phyloP scores from a whole-genome alignment of 352 stramenopile species.

The Phytophthora kernoviae region DNA sequence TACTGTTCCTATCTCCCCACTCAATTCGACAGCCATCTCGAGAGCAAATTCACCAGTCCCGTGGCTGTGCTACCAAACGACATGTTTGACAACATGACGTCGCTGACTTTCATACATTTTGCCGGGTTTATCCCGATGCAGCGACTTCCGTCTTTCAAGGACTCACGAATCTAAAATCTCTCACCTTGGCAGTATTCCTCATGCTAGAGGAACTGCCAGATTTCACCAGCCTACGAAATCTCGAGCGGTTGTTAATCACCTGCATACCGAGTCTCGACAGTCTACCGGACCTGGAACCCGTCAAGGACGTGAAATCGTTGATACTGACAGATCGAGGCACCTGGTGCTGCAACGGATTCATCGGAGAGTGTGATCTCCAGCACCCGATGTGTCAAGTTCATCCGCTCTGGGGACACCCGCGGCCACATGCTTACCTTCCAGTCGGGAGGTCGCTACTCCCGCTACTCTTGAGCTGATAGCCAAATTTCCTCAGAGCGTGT shows the following conservation, averaged over 20 bases:
- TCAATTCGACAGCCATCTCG: slow-evolving; percentile 16
- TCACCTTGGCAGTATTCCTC: slow-evolving; percentile 28
- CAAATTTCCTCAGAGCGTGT: slow-evolving; percentile 27
- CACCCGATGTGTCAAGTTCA: slow-evolving; percentile 26
- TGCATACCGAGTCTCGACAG: slow-evolving; percentile 8
- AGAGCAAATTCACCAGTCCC: slow-evolving; percentile 24
- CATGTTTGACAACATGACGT: slow-evolving; percentile 41
- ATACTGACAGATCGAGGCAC: slow-evolving; percentile 15
- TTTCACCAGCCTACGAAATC: slow-evolving; percentile 18
- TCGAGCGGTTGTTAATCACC: slow-evolving; percentile 33
- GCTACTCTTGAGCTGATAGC: slow-evolving; percentile 24
- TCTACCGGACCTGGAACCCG: slow-evolving; percentile 28
- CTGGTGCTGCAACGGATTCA: slow-evolving; percentile 44
- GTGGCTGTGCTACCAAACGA: slow-evolving; percentile 25
- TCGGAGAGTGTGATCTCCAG: slow-evolving; percentile 19
- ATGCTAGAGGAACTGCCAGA: slow-evolving; percentile 17
- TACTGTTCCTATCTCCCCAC: background rate
- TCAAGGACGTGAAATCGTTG: slow-evolving; percentile 24
- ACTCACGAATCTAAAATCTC: slow-evolving; percentile 36
- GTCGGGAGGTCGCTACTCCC: slow-evolving; percentile 8
- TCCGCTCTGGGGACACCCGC: slow-evolving; percentile 25
- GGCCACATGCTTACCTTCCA: slow-evolving; percentile 15
- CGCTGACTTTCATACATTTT: slow-evolving; percentile 44
- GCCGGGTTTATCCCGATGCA: slow-evolving; percentile 26
- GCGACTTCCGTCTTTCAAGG: slow-evolving; percentile 34